Evolutionary conservation across 306 rosid genomes (phyloP).

Genomic region (Dryas octopetala): DNA sequence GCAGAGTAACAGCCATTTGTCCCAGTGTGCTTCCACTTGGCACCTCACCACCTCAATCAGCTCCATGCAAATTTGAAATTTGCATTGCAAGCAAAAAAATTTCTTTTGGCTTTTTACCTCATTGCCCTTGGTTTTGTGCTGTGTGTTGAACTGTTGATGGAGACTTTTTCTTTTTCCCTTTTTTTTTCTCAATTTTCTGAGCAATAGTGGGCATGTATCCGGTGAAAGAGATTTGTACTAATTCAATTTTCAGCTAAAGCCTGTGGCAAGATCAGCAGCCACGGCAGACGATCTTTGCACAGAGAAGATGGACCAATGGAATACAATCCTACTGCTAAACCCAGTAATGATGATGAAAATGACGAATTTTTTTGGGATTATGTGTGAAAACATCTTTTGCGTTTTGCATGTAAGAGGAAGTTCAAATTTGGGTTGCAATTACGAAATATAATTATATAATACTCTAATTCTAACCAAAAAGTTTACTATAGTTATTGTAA

Average conservation of each 20-base stretch:
- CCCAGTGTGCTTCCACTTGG: background rate
- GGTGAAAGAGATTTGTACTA: background rate
- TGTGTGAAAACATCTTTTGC: background rate
- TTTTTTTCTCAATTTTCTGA: too few relatives aligned
- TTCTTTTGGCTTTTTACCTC: background rate
- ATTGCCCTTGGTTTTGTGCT: background rate
- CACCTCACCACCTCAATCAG: background rate
- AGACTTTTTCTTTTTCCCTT: too few relatives aligned
- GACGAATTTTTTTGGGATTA: background rate
- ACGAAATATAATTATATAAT: too few relatives aligned
- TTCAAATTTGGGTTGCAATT: too few relatives aligned
- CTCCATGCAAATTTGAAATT: background rate
- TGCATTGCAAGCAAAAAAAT: background rate
- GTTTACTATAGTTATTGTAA: too few relatives aligned
- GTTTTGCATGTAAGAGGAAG: too few relatives aligned
- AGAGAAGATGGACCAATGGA: background rate
- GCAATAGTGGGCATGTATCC: background rate
- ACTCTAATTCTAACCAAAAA: too few relatives aligned
- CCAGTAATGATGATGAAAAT: background rate
- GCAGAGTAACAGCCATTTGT: background rate
- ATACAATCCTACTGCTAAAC: background rate
- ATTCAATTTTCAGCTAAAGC: background rate
- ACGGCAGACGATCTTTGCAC: background rate
- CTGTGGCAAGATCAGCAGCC: conserved; percentile 1
- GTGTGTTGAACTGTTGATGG: background rate